A percentile compares a stretch with the other conserved stretches of the same genome.
Evolutionary conservation across 805 yeast species (phyloP).

Genomic region (Scheffersomyces spartinae): DNA sequence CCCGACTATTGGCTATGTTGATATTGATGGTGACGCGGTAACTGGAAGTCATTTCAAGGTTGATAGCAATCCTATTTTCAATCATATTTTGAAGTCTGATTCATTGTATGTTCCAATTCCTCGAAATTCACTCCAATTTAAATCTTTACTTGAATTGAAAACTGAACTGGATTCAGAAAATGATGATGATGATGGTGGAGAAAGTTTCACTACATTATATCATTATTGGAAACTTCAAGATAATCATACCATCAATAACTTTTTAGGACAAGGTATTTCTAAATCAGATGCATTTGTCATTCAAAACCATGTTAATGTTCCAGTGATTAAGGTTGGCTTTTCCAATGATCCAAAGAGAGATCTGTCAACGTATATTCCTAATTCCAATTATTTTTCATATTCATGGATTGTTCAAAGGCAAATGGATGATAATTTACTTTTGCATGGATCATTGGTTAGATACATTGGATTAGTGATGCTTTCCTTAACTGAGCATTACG

Average conservation of each 20-base stretch:
- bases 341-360: constrained; percentile 17
- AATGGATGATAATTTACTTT: constrained; percentile 13
- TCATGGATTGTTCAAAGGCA: constrained; percentile 19
- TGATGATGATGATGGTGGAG: constrained; percentile 9
- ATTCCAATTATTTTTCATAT: constrained; percentile 21
- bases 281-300: constrained; percentile 18
- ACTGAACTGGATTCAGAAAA: constrained; percentile 5
- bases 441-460: constrained; percentile 25
- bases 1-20: constrained; percentile 23
- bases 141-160: constrained; percentile 8
- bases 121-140: constrained; percentile 9
- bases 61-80: constrained; percentile 24
- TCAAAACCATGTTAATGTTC: constrained; percentile 18
- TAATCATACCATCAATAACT: constrained; percentile 17
- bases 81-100: constrained; percentile 15
- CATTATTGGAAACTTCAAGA: constrained; percentile 26
- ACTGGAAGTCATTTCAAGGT: constrained; percentile 25
- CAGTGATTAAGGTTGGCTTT: constrained; percentile 22
- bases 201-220: constrained; percentile 16
- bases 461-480: constrained; percentile 25
- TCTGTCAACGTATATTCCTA: constrained; percentile 17
- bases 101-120: constrained; percentile 23
- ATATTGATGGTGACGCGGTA: constrained; percentile 27
- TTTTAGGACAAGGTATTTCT: constrained; percentile 14
- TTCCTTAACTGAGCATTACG: constrained; percentile 28